These are phyloP conservation scores for Nothophoma quercina DNA, from an alignment of 2,329 filamentous ascomycete species.

Conservation along the genomic window DNA sequence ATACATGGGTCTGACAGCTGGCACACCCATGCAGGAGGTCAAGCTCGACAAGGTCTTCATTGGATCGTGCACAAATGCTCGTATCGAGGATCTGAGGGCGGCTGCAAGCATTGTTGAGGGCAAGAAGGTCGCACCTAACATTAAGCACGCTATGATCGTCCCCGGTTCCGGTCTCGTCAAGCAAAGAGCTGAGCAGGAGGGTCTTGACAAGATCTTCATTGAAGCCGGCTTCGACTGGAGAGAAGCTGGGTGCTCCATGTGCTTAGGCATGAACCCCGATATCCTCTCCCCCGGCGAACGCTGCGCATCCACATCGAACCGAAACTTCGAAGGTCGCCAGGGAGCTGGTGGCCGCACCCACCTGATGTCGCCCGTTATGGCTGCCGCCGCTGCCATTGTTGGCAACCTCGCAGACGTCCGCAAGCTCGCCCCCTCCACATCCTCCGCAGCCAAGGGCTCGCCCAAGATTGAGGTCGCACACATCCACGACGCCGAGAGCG, in stretches of 20 bases:
- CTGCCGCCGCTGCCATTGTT: constrained; percentile 85
- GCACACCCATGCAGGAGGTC: constrained; percentile 92
- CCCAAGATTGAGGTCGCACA: constrained; percentile 66
- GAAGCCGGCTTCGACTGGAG: constrained; percentile 98
- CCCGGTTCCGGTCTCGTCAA: constrained; percentile 96
- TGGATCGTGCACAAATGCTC: constrained; percentile 95
- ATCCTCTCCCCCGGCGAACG: constrained; percentile 91
- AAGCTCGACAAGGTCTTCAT: constrained; percentile 96
- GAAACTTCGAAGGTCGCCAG: constrained; percentile 97
- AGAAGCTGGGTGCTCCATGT: constrained; percentile 99
- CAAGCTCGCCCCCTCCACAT: constrained; percentile 67
- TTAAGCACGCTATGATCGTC: constrained; percentile 95
- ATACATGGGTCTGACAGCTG: constrained; percentile 92
- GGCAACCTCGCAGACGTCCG: constrained; percentile 94
- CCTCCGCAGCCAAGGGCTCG: constrained; percentile 56
- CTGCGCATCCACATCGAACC: constrained; percentile 94
- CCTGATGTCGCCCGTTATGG: constrained; percentile 97
- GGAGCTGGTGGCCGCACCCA: constrained; percentile 91
- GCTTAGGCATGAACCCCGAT: constrained; percentile 98
- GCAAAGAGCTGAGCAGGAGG: constrained; percentile 87
- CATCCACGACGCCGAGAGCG: constrained; percentile 65
- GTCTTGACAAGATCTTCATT: constrained; percentile 88
- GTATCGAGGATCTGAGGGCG: constrained; percentile 92
- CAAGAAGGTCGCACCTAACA: constrained; percentile 83
- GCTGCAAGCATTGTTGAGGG: constrained; percentile 88